phyloP scores from a whole-genome alignment of 2,329 filamentous ascomycete genomes.

The Emericellopsis atlantica region DNA sequence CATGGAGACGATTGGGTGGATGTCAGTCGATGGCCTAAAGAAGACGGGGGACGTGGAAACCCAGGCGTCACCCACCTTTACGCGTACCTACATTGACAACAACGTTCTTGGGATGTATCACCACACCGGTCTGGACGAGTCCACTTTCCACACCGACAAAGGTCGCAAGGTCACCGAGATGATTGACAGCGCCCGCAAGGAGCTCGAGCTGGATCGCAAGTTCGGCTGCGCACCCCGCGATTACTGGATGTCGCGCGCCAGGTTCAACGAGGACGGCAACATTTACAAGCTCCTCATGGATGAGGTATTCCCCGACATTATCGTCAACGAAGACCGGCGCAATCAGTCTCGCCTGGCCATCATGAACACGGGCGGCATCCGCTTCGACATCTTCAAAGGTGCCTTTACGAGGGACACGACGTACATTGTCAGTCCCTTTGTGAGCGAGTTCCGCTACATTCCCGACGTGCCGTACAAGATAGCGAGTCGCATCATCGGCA shows the following conservation, averaged over 20 bases:
- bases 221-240: slow-evolving; percentile 76
- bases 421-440: slow-evolving; percentile 80
- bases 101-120: slow-evolving; percentile 76
- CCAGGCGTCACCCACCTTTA: slow-evolving; percentile 42
- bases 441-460: slow-evolving; percentile 63
- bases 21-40: slow-evolving; percentile 62
- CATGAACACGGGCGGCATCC: slow-evolving; percentile 80
- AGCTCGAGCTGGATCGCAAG: slow-evolving; percentile 56
- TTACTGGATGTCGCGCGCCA: slow-evolving; percentile 69
- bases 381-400: slow-evolving; percentile 92
- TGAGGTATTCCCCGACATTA: slow-evolving; percentile 57
- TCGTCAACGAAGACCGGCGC: slow-evolving; percentile 43
- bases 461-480: slow-evolving; percentile 69
- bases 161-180: slow-evolving; percentile 59
- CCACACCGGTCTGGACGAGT: slow-evolving; percentile 61
- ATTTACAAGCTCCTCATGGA: slow-evolving; percentile 73
- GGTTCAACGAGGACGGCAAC: slow-evolving; percentile 61
- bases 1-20: slow-evolving; percentile 90
- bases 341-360: slow-evolving; percentile 59
- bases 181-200: slow-evolving; percentile 58
- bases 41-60: slow-evolving; percentile 13
- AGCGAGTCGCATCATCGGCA: slow-evolving; percentile 53
- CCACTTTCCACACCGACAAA: slow-evolving; percentile 62
- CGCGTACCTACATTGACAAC: slow-evolving; percentile 82
- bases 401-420: slow-evolving; percentile 80